Conservation (phyloP, 1,139 yeast species). For the Yamadazyma buinensis region DNA sequence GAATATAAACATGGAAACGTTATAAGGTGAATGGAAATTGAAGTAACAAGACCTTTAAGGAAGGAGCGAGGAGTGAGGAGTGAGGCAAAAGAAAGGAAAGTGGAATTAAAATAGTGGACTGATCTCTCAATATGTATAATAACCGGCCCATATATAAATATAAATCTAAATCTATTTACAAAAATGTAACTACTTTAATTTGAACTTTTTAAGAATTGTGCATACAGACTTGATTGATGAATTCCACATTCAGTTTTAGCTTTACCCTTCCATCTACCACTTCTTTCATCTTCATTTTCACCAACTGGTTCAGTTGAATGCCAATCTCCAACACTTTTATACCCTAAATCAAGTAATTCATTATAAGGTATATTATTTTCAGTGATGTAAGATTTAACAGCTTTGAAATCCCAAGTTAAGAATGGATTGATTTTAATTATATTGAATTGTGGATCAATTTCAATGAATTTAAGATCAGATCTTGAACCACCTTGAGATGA, state of each 20-base stretch:
- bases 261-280: conserved; percentile 96
- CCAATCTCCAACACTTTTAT: conserved; percentile 92
- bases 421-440: conserved; percentile 86
- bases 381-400: conserved; percentile 68
- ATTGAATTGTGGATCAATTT: conserved; percentile 64
- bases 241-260: conserved; percentile 95
- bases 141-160: too few species aligned
- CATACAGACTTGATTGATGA: conserved; percentile 73
- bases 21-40: too few species aligned
- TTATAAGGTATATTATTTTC: conserved; percentile 79
- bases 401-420: conserved; percentile 74
- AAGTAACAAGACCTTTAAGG: too few species aligned
- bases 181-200: too few species aligned
- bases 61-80: too few species aligned
- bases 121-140: too few species aligned
- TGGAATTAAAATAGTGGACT: too few species aligned
- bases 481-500: conserved; percentile 88
- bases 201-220: conserved; percentile 53
- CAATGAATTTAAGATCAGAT: conserved; percentile 68
- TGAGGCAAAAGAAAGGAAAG: too few species aligned
- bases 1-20: too few species aligned
- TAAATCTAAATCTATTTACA: too few species aligned
- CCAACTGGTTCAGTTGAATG: conserved; percentile 88
- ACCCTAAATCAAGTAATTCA: conserved; percentile 77
- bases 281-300: conserved; percentile 92